phyloP scores from a whole-genome alignment of 1,139 yeast species.

The Blastobotrys arbuscula region DNA sequence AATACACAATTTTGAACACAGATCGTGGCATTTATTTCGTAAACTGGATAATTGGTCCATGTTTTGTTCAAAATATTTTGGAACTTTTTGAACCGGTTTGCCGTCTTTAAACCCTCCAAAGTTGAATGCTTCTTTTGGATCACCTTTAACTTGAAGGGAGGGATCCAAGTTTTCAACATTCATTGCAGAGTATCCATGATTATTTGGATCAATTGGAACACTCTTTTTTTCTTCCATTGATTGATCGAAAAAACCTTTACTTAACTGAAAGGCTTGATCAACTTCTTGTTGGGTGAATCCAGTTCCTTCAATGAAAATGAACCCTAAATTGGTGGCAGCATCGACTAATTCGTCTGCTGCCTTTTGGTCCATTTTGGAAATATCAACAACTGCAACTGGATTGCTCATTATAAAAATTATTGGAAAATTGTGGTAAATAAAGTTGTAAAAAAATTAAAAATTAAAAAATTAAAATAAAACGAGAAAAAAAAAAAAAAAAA shows the following conservation, averaged over 20 bases:
- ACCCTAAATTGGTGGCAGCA: constrained; percentile 68
- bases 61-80: constrained; percentile 29
- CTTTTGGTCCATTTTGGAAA: constrained; percentile 40
- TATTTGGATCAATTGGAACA: constrained; percentile 45
- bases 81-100: constrained; percentile 40
- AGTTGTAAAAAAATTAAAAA: too few relatives aligned
- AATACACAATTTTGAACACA: constrained; percentile 31
- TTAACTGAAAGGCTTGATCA: constrained; percentile 46
- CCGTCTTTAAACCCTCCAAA: constrained; percentile 32
- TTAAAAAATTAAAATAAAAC: too few relatives aligned
- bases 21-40: constrained; percentile 40
- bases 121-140: constrained; percentile 54
- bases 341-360: constrained; percentile 51
- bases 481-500: too few relatives aligned
- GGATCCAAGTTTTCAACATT: constrained; percentile 51
- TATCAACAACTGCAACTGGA: constrained; percentile 39
- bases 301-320: constrained; percentile 68
- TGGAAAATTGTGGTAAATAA: too few relatives aligned
- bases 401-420: constrained; percentile 1
- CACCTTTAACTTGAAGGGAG: constrained; percentile 44
- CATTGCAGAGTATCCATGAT: constrained; percentile 58
- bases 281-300: constrained; percentile 57
- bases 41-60: constrained; percentile 28
- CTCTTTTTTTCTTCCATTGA: constrained; percentile 46
- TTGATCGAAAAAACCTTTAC: constrained; percentile 51